Evolutionary conservation across 352 stramenopile genomes (phyloP), one percentile per base, ranked within the genome.

Genomic region (Phytophthora syringae): DNA sequence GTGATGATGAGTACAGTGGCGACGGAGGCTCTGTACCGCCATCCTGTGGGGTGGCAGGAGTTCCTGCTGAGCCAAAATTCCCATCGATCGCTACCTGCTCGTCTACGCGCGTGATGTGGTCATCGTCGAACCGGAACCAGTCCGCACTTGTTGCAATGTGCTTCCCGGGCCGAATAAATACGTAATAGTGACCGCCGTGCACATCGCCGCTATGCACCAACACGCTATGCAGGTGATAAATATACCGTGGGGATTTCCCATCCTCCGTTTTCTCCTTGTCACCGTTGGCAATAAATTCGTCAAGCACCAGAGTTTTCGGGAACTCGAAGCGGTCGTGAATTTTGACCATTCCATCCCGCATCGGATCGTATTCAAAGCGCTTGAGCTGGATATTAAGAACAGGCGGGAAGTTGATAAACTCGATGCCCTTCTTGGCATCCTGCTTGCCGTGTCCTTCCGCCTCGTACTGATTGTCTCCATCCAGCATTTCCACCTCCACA

Each of bases 401-500:
- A 0, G 91, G 90, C 5, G 93, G 94, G 36, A 97, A 94, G 5
- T 82, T 71, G 2, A 92, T 39, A 67, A 98, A 98, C 25, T 77
- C 74, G 9, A 95, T 74, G 0, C 88, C 88, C 65, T 98, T 97
- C 54, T 93, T 90, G 7, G 93, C 93, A 57, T 97, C 88, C 64
- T 97, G 92, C 57, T 97, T 97, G 6, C 92, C 90, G 43, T 90
- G 80, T 12, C 80, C 89, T 57, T 96, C 90, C 0, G 89, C 86
- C 34, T 96, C 91, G 76, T 98, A 98, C 76, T 98, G 92, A 68
- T 98, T 98, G 39, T 98, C 94, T 18, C 92, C 93, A 21, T 98
- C 79, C 20, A 98, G 77, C 77, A 97, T 86, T 60, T 98, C 94
- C 16, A 94, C 88, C 60, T 96, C 89, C 34, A 98, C 88, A 44